These are phyloP conservation scores for Vaccinium corymbosum DNA, from an alignment of 148 eudicot genomes.

Conservation along the genomic window DNA sequence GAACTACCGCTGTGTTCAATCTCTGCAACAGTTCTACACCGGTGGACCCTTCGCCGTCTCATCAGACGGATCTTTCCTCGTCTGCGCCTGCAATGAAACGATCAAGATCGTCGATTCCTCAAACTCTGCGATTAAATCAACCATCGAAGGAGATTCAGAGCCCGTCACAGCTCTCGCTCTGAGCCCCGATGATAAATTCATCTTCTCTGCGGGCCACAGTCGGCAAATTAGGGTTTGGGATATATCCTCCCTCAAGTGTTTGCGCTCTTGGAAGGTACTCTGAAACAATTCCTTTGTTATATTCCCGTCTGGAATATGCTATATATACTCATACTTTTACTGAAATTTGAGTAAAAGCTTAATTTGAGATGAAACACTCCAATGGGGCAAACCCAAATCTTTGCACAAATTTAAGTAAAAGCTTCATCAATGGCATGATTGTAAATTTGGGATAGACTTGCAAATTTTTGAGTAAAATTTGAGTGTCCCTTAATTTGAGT, in stretches of 20 bases:
- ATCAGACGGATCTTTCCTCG: slow-evolving; percentile 69
- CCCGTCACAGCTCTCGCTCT: slow-evolving; percentile 66
- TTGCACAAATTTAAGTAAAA: not conserved
- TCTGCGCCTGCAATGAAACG: slow-evolving; percentile 70
- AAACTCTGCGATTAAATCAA: slow-evolving; percentile 58
- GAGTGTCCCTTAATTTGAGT: not conserved
- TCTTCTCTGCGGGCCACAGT: slow-evolving; percentile 73
- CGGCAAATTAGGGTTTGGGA: slow-evolving; percentile 96
- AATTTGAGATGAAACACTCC: not conserved
- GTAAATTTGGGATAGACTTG: not conserved
- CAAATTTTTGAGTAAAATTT: not conserved
- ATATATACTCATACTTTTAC: not conserved
- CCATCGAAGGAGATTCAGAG: slow-evolving; percentile 81
- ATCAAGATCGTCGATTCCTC: slow-evolving; percentile 76
- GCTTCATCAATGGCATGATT: not conserved
- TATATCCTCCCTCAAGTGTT: slow-evolving; percentile 55
- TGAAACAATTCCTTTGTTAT: not conserved
- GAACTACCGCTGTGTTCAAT: slow-evolving; percentile 57
- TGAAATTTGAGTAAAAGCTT: not conserved
- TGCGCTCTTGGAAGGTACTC: slow-evolving; percentile 91
- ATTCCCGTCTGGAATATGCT: not conserved
- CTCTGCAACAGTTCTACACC: slow-evolving; percentile 78
- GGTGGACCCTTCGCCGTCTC: slow-evolving; percentile 83
- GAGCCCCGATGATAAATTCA: slow-evolving; percentile 55
- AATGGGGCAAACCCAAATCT: not conserved